phyloP scores from a whole-genome alignment of 805 yeast species.

The Metschnikowia sp. region DNA sequence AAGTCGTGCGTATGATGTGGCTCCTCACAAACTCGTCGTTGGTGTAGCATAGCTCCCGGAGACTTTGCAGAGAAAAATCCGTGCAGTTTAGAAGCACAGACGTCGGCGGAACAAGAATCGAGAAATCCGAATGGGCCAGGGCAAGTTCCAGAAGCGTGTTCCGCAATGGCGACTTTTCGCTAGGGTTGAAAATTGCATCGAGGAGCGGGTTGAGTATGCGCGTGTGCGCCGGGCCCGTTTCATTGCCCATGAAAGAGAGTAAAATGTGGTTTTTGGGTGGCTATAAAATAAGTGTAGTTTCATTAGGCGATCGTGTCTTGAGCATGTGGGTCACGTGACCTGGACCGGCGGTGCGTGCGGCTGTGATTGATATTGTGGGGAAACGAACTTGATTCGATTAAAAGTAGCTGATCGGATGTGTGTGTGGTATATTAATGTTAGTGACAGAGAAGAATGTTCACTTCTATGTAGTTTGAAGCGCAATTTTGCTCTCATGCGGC shows the following conservation, averaged over 20 bases:
- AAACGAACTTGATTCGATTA: too few relatives aligned
- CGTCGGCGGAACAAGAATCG: conserved; percentile 64
- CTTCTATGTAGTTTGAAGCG: too few relatives aligned
- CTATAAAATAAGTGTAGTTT: too few relatives aligned
- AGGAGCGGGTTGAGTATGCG: conserved; percentile 56
- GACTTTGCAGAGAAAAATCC: conserved; percentile 27
- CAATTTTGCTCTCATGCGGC: too few relatives aligned
- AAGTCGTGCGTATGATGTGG: conserved; percentile 48
- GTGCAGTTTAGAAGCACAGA: conserved; percentile 34
- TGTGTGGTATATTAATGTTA: too few relatives aligned
- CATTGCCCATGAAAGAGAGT: conserved; percentile 5
- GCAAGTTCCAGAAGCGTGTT: conserved; percentile 44
- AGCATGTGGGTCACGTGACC: too few relatives aligned
- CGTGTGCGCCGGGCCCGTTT: background rate
- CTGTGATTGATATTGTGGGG: too few relatives aligned
- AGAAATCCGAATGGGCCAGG: conserved; percentile 46
- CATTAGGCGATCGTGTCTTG: too few relatives aligned
- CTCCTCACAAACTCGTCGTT: conserved; percentile 59
- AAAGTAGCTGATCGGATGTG: too few relatives aligned
- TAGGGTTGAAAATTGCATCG: conserved; percentile 61
- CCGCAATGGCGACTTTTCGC: conserved; percentile 41
- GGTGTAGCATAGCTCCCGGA: conserved; percentile 50
- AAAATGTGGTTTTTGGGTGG: background rate
- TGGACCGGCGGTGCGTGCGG: too few relatives aligned
- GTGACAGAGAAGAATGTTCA: too few relatives aligned